Base-by-base conservation (phyloP, 768 basidiomycete genomes). In the Phaeotremella fagi region DNA sequence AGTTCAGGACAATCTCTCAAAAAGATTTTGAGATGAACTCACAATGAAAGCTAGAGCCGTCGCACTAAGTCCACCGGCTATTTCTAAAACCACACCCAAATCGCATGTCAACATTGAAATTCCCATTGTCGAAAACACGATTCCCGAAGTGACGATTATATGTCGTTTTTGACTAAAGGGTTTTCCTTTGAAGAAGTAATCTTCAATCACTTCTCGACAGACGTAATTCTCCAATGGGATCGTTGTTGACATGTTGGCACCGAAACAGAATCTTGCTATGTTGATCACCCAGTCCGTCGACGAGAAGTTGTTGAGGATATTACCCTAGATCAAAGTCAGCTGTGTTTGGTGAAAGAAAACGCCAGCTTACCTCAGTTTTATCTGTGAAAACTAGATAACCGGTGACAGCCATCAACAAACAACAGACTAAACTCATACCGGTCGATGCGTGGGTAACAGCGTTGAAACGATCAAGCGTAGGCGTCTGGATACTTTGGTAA, bases 171-270 rank as follows among this genome's bases (percentile, higher is more conserved):
- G 79, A 70, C 79, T 87, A 79, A 88, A 99, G 11, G 80, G 71
- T 63, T 90, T 87, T 61, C 88, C 85, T 2, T 88, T 83, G 80
- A 91, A 99, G 79, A 95, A 97, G 71, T 84, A 95, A 60, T 92
- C 88, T 68, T 99, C 95, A 35, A 97, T 81, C 46, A 97, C 91
- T 79, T 99, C 95, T 77, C 95, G 82, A 69, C 95, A 99, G 23
- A 99, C 95, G 71, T 98, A 99, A 14, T 91, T 78, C 65, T 99
- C 95, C 35, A 99, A 79, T 0, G 95, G 95, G 20, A 97, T 82
- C 0, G 95, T 99, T 0, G 92, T 92, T 66, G 97, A 95, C 95
- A 98, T 99, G 75, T 94, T 95, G 59, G 91, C 73, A 11, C 90
- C 91, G 68, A 92, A 90, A 68, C 87, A 90, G 62, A 95, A 88